Percentiles rank a stretch among this genome's conserved stretches.
phyloP scores from a whole-genome alignment of 75 land plant species.

The Gnetum montanum region DNA sequence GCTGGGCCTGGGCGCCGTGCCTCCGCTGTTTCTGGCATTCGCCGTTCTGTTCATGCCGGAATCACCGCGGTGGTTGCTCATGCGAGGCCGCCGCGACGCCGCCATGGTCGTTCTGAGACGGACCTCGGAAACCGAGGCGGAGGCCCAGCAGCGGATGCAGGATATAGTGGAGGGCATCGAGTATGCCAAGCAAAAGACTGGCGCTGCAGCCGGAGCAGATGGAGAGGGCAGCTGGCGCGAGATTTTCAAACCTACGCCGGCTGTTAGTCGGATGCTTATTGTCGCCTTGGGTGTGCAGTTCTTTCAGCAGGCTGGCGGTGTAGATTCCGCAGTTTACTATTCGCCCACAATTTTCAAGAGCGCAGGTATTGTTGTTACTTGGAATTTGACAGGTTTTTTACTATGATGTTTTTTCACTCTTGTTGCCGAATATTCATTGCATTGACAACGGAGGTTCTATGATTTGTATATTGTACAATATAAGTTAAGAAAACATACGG shows the following conservation, averaged over 20 bases:
- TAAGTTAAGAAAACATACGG: too few species aligned
- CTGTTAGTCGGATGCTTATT: conserved; percentile 57
- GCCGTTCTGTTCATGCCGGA: conserved; percentile 78
- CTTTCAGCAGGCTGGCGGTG: conserved; percentile 85
- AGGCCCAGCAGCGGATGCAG: conserved; percentile 23
- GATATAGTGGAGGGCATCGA: conserved; percentile 34
- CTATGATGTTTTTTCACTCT: too few species aligned
- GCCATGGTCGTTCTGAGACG: conserved; percentile 39
- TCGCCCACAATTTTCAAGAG: conserved; percentile 56
- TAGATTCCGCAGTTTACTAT: conserved; percentile 83
- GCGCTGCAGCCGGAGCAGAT: neutral
- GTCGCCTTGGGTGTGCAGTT: conserved; percentile 71
- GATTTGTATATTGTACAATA: too few species aligned
- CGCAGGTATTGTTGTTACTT: conserved; percentile 72
- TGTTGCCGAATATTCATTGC: too few species aligned
- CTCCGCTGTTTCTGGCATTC: conserved; percentile 38
- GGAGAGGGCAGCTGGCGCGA: conserved; percentile 72
- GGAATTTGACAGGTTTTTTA: too few species aligned
- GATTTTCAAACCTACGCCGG: conserved; percentile 37
- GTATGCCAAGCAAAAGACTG: conserved; percentile 14
- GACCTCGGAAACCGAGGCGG: conserved; percentile 20
- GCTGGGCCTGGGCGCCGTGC: conserved; percentile 68
- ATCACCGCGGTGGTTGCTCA: conserved; percentile 90
- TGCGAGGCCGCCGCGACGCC: conserved; percentile 38
- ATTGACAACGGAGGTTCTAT: too few species aligned